These are phyloP conservation scores for Rhazya stricta DNA, from an alignment of 257 asterid genomes.

Conservation along the genomic window DNA sequence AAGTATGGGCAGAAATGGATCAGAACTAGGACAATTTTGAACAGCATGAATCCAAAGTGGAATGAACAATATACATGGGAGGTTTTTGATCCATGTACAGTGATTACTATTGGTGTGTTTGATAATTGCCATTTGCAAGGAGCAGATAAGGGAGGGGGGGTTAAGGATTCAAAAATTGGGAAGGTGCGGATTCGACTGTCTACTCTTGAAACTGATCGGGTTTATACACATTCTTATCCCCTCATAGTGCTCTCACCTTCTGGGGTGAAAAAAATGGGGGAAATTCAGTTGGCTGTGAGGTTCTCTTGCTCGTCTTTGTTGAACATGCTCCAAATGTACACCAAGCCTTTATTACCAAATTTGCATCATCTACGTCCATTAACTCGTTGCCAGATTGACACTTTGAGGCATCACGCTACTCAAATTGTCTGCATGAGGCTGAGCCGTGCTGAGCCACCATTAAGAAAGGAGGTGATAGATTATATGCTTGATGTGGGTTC, in stretches of 20 bases:
- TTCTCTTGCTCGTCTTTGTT: conserved; percentile 60
- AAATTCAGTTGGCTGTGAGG: conserved; percentile 74
- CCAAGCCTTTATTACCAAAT: conserved; percentile 56
- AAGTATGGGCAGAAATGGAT: conserved; percentile 97
- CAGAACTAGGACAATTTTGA: conserved; percentile 64
- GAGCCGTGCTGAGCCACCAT: conserved; percentile 72
- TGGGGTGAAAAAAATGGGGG: conserved; percentile 84
- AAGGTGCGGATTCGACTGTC: conserved; percentile 75
- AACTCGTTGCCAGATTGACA: conserved; percentile 54
- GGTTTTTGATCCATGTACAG: conserved; percentile 85
- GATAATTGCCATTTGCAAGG: conserved; percentile 73
- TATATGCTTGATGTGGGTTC: conserved; percentile 93
- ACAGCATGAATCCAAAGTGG: conserved; percentile 69
- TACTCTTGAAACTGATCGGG: conserved; percentile 63
- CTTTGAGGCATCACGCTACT: conserved; percentile 67
- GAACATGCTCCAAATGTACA: conserved; percentile 49
- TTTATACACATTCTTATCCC: conserved; percentile 77
- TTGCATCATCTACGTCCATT: conserved; percentile 69
- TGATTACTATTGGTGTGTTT: conserved; percentile 64
- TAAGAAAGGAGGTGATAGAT: conserved; percentile 72
- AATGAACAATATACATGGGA: conserved; percentile 96
- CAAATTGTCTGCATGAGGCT: conserved; percentile 65
- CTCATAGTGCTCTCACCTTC: conserved; percentile 55
- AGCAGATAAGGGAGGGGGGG: conserved; percentile 32
- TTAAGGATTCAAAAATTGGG: conserved; percentile 62